Evolutionary conservation across 1,139 yeast genomes (phyloP), one percentile per base, ranked within the genome.

Genomic region (Sugiyamaella grinbergsii): DNA sequence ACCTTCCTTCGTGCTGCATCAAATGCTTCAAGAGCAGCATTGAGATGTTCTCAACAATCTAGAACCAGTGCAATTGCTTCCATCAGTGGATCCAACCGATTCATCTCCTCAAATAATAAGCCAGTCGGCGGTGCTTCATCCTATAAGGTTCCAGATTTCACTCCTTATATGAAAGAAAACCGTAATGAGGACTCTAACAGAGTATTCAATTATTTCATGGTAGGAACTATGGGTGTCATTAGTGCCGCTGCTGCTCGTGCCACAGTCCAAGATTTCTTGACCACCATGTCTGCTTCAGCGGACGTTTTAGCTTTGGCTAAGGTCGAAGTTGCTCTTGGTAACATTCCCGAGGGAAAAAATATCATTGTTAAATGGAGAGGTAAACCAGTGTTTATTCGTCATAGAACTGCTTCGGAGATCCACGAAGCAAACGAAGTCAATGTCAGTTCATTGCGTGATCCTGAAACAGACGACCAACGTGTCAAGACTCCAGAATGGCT

Each of bases 311-410:
- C 98, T 57, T 84, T 94, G 96, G 98, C 99, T 65, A 94, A 94
- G 79, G 96, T 91, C 64, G 98, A 94, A 78, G 96, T 94, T 63
- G 93, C 88, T 73, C 82, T 94, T 67, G 83, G 85, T 54, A 87
- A 90, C 59, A 90, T 94, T 61, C 99, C 99, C 65, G 91, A 86
- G 72, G 98, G 98, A 74, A 91, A 91, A 79, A 94, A 94, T 74
- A 95, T 93, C 62, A 89, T 93, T 69, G 95, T 94, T 66, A 94
- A 94, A 77, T 94, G 98, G 98, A 96, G 94, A 78, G 98, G 98
- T 77, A 94, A 93, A 80, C 98, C 98, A 61, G 97, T 94, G 61
- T 94, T 94, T 77, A 90, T 94, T 73, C 93, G 99, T 82, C 99
- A 94, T 81, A 88, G 99, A 82, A 91, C 98, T 49, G 76, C 82